phyloP scores from a whole-genome alignment of 2,329 filamentous ascomycete species.

The Aspergillus arachidicola region DNA sequence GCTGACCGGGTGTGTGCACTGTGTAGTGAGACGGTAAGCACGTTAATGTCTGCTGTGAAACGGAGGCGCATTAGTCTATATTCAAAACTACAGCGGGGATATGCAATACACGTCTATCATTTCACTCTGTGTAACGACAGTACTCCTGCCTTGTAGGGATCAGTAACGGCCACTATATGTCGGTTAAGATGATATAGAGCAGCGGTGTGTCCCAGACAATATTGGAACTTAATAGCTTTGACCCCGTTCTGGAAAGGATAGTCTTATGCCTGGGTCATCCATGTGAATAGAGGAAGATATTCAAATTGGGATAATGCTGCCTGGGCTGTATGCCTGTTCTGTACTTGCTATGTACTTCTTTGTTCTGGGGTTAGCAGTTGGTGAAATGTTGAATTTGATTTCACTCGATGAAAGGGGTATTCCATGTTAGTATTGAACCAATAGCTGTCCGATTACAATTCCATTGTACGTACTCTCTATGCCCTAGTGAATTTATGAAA shows the following conservation, averaged over 20 bases:
- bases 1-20: too few species aligned
- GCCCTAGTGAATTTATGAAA: too few species aligned
- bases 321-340: neutral
- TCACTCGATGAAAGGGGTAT: too few species aligned
- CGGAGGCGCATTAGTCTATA: neutral
- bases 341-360: too few species aligned
- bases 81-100: neutral
- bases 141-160: neutral
- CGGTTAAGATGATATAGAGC: neutral
- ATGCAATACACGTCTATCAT: neutral
- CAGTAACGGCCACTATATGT: neutral
- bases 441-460: too few species aligned
- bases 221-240: neutral
- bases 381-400: too few species aligned
- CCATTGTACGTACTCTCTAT: too few species aligned
- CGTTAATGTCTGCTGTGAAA: neutral
- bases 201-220: neutral
- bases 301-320: rapidly evolving
- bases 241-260: neutral
- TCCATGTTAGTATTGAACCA: too few species aligned
- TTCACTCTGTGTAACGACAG: neutral
- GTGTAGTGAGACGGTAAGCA: neutral
- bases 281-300: neutral
- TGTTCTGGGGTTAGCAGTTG: too few species aligned
- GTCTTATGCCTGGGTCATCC: neutral